Evolutionary conservation across 139 green algal genomes (phyloP).

Genomic region (Spirogloea muscicola): DNA sequence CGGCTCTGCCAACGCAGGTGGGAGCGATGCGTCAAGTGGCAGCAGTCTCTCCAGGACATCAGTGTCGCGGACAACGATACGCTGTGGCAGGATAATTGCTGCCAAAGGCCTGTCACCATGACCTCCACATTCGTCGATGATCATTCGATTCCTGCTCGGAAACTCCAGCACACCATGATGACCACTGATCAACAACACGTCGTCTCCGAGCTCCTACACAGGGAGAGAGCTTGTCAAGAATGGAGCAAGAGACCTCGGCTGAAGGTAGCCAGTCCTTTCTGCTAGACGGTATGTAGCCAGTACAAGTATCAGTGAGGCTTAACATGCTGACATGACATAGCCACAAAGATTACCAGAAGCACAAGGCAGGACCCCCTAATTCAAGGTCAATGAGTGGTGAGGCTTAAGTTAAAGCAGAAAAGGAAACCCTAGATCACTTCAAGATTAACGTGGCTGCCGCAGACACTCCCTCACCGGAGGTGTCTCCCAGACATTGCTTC

Average conservation of each 20-base stretch:
- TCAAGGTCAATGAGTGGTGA: neutral
- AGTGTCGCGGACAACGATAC: conserved; percentile 33
- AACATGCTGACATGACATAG: too few species aligned
- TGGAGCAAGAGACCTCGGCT: too few species aligned
- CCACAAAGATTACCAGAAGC: neutral
- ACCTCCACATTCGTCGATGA: conserved; percentile 47
- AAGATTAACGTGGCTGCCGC: neutral
- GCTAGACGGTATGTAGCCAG: neutral
- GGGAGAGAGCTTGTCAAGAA: too few species aligned
- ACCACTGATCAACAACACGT: conserved; percentile 38
- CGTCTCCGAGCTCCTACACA: conserved; percentile 26
- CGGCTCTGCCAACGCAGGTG: too few species aligned
- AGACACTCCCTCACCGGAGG: conserved; percentile 11
- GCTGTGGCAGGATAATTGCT: conserved; percentile 32
- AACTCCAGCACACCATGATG: conserved; percentile 43
- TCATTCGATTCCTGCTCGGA: conserved; percentile 6
- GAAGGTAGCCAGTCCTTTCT: too few species aligned
- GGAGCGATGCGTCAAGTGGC: too few species aligned
- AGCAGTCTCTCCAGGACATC: conserved; percentile 8
- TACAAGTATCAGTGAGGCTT: neutral
- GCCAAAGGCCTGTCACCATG: conserved; percentile 16
- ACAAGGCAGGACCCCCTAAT: neutral
- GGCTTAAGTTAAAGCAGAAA: too few species aligned
- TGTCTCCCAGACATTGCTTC: conserved; percentile 33
- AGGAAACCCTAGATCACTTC: too few species aligned